Base-by-base conservation (phyloP, 495 filamentous ascomycete genomes). In the Podospora anserina region DNA sequence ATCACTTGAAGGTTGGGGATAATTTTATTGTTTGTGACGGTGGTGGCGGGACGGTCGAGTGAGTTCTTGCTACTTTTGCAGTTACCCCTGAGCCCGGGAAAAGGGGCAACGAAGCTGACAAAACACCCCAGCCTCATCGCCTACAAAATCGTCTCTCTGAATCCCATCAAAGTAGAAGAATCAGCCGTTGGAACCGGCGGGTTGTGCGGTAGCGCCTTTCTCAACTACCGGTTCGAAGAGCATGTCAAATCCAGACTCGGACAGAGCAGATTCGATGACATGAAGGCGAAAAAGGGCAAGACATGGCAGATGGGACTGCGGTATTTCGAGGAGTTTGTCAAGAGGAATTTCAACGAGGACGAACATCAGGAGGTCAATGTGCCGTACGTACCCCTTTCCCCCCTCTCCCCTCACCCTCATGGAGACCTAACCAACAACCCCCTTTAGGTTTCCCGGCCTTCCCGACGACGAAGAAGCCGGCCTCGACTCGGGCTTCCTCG, bases 21-120 rank as follows among this genome's bases (percentile, higher is more conserved):
- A 91, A 89, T 57, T 90, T 93, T 68, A 82, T 93, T 56, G 82
- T 93, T 3, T 91, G 89, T 71, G 91, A 93, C 75, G 90, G 89
- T 0, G 90, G 90, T 39, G 91, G 91, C n/a, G 91, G 90, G 1
- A 93, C 91, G 0, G 90, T 92, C 0, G 86, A 82, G 82, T 84
- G 19, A 74, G 82, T 80, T 7, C 16, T 23, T 23, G 23, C 23
- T 23, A 1, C 30, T 30, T 65, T 19, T 19, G 71, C 73, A 18
- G 32, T 70, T 19, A 58, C 55, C 55, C 55, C 55, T 58, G 55
- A 58, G 5, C 73, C 1, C 58, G 78, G 26, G 61, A 59, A 3
- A 72, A 70, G 1, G 71, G 78, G 15, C 1, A 23, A 23, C 23
- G 23, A 34, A 64, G 67, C 72, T 78, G 61, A 80, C 66, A 55